A percentile compares a stretch with the other conserved stretches of the same genome.
Conservation (phyloP, 2,329 filamentous ascomycete species). For the Metarhizium sp. region DNA sequence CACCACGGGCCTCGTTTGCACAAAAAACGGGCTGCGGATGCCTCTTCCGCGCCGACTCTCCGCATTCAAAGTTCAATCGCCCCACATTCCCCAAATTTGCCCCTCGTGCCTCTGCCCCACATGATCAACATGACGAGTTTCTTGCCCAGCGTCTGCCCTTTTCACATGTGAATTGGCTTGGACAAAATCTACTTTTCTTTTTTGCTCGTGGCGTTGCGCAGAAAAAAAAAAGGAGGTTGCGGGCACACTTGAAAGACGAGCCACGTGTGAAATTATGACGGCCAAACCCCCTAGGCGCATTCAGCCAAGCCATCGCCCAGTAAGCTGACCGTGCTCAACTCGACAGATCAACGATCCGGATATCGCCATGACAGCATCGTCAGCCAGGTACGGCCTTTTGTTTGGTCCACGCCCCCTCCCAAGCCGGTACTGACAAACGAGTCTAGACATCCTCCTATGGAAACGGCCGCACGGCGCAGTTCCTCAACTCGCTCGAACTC, state of each 20-base stretch:
- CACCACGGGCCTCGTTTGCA: background rate
- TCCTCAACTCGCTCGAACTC: conserved; percentile 37
- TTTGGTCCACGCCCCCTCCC: conserved; percentile 5
- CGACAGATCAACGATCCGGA: conserved; percentile 25
- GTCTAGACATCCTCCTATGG: conserved; percentile 18
- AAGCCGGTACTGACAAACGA: background rate
- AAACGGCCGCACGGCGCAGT: conserved; percentile 31
- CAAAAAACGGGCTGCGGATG: background rate
- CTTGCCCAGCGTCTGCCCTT: background rate
- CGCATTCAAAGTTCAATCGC: background rate
- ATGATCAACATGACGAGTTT: background rate
- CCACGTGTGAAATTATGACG: no score
- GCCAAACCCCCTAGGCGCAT: no score
- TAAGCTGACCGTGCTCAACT: conserved; percentile 1
- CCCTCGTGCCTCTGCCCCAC: background rate
- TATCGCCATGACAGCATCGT: conserved; percentile 24
- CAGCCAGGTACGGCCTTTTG: conserved; percentile 7
- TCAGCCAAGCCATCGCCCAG: background rate
- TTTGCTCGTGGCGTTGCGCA: background rate
- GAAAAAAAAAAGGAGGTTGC: background rate
- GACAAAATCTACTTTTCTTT: background rate
- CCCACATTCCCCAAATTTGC: background rate
- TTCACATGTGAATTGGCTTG: background rate
- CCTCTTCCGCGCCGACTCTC: background rate
- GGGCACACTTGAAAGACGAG: no score